Conservation (phyloP, 768 basidiomycete species). For the Boletus tylopilopsis region DNA sequence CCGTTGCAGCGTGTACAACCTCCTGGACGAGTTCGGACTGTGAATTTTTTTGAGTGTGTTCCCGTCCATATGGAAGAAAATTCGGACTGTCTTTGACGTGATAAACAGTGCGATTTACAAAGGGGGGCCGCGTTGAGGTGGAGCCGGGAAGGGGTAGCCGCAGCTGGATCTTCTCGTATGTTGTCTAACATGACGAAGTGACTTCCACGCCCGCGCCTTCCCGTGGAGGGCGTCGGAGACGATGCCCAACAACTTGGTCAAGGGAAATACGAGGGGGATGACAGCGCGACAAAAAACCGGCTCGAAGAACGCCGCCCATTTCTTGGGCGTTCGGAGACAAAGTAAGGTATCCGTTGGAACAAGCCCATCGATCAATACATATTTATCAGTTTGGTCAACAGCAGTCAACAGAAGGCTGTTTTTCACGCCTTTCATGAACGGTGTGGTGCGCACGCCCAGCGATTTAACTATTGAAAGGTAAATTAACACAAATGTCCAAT, state of each 20-base stretch:
- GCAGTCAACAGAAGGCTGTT: slow-evolving; percentile 13
- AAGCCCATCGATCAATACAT: slow-evolving; percentile 15
- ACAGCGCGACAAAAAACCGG: background rate
- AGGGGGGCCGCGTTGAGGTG: slow-evolving; percentile 6
- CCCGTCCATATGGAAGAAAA: slow-evolving; percentile 1
- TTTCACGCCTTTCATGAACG: slow-evolving; percentile 13
- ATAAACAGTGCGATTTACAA: slow-evolving; percentile 14
- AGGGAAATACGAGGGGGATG: background rate
- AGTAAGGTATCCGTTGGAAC: background rate
- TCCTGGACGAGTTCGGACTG: slow-evolving; percentile 16
- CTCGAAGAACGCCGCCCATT: slow-evolving; percentile 1
- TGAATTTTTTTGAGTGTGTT: slow-evolving; percentile 8
- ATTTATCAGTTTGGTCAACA: slow-evolving; percentile 20
- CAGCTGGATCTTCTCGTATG: background rate
- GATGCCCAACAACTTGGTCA: too few relatives aligned
- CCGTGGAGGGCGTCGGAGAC: too few relatives aligned
- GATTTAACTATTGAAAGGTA: slow-evolving; percentile 26
- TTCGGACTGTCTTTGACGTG: slow-evolving; percentile 15
- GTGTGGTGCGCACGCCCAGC: slow-evolving; percentile 1
- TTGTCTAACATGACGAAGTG: slow-evolving; percentile 1
- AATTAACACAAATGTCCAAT: slow-evolving; percentile 24
- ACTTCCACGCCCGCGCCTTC: background rate
- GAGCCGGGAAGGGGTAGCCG: slow-evolving; percentile 7
- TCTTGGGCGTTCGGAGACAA: slow-evolving; percentile 1
- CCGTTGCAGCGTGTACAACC: slow-evolving; percentile 9